Evolutionary conservation across 768 basidiomycete genomes (phyloP).

Genomic region (Thelephora aurantiotincta): DNA sequence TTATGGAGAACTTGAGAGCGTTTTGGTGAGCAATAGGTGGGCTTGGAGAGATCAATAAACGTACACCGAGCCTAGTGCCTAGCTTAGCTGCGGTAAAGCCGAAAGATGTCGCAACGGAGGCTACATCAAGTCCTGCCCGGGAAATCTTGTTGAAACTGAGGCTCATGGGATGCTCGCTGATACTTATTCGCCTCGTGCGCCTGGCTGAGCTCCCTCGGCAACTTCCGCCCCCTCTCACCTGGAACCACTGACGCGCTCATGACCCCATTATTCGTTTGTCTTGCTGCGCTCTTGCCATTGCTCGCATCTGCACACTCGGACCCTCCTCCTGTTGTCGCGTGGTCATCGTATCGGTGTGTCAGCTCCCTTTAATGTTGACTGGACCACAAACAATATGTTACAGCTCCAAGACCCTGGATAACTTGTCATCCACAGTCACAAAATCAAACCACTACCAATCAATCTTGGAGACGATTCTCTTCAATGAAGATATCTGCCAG

Average conservation of each 20-base stretch:
- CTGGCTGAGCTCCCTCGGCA: background rate
- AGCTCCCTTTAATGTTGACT: background rate
- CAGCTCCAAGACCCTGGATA: constrained; percentile 36
- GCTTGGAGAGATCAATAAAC: constrained; percentile 12
- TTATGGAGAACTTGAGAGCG: constrained; percentile 45
- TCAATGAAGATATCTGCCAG: constrained; percentile 35
- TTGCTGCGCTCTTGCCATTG: constrained; percentile 29
- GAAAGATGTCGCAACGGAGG: constrained; percentile 44
- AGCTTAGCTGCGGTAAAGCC: constrained; percentile 56
- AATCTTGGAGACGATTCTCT: constrained; percentile 31
- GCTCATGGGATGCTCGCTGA: constrained; percentile 14
- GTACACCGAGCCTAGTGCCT: constrained; percentile 56
- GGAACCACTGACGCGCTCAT: background rate
- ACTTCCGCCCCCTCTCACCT: background rate
- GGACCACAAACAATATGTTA: background rate
- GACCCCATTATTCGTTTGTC: constrained; percentile 2
- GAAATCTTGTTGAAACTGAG: constrained; percentile 26
- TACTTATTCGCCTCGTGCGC: background rate
- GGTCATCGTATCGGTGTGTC: constrained; percentile 54
- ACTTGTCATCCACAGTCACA: constrained; percentile 6
- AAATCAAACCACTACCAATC: constrained; percentile 7
- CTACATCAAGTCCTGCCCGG: constrained; percentile 52
- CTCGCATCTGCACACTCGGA: constrained; percentile 43
- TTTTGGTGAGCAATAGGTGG: constrained; percentile 3
- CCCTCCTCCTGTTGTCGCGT: constrained; percentile 52